These are phyloP conservation scores for Pholiota conissans DNA, from an alignment of 768 basidiomycete species.

Conservation along the genomic window DNA sequence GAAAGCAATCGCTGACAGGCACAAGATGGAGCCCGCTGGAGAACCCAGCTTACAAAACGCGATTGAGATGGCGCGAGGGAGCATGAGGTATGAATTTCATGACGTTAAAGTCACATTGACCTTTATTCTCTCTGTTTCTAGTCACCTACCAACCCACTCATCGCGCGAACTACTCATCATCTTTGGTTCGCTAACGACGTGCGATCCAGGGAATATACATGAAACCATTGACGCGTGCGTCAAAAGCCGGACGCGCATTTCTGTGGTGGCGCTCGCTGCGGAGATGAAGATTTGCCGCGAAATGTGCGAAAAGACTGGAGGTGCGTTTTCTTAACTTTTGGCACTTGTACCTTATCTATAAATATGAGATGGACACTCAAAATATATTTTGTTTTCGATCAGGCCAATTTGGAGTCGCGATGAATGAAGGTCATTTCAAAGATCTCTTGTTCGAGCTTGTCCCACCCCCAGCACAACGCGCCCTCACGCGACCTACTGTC, in stretches of 20 bases:
- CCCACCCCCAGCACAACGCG: constrained; percentile 86
- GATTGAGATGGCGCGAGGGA: constrained; percentile 93
- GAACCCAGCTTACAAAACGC: constrained; percentile 97
- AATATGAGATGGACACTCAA: background rate
- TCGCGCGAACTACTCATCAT: constrained; percentile 94
- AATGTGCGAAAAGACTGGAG: constrained; percentile 88
- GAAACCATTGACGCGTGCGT: constrained; percentile 88
- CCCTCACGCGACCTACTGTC: constrained; percentile 32
- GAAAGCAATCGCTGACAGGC: constrained; percentile 78
- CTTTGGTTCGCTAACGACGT: constrained; percentile 94
- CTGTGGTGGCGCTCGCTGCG: constrained; percentile 91
- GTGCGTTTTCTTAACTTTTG: constrained; percentile 41
- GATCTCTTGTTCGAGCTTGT: constrained; percentile 95
- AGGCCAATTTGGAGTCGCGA: constrained; percentile 94
- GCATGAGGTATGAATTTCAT: constrained; percentile 68
- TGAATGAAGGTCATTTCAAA: constrained; percentile 97
- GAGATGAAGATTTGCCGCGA: constrained; percentile 98
- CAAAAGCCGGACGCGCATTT: constrained; percentile 84
- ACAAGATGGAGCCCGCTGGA: constrained; percentile 85
- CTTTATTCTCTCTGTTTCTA: constrained; percentile 29
- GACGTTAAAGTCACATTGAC: background rate
- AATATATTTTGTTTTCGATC: constrained; percentile 12
- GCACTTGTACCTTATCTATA: background rate
- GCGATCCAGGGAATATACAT: constrained; percentile 96
- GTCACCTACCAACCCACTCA: constrained; percentile 96